Conservation (phyloP, 495 filamentous ascomycete species). For the Talaromyces thailandensis region DNA sequence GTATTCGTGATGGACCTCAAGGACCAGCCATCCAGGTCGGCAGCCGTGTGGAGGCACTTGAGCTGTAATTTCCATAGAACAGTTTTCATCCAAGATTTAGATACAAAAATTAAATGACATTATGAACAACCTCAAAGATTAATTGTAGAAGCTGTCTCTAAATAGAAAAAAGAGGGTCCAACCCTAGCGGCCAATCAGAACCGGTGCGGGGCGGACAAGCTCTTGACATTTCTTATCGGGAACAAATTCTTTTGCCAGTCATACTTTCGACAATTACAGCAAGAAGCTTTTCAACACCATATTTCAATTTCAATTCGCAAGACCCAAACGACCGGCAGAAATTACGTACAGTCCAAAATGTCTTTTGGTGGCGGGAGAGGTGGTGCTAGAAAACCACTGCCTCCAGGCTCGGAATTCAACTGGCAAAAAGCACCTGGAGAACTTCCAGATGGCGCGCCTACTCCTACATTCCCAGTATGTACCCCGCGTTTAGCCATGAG, state of each 20-base stretch:
- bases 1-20: constrained; percentile 35
- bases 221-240: neutral
- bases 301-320: neutral
- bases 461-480: constrained; percentile 5
- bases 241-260: neutral
- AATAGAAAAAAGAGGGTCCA: neutral
- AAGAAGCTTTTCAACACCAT: neutral
- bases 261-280: neutral
- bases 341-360: neutral
- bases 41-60: constrained; percentile 27
- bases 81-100: neutral
- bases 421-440: constrained; percentile 7
- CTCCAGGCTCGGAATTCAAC: constrained; percentile 7
- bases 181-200: neutral
- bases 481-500: too few relatives aligned
- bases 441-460: constrained; percentile 4
- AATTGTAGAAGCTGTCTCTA: neutral
- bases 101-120: neutral
- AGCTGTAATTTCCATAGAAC: constrained; percentile 11
- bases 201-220: neutral
- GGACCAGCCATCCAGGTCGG: constrained; percentile 24
- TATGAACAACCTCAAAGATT: neutral
- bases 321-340: neutral
- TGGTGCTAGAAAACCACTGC: constrained; percentile 2
- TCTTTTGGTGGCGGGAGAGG: neutral